Percentiles rank a stretch among this genome's conserved stretches.
Evolutionary conservation across 2,329 filamentous ascomycete genomes (phyloP).

Genomic region (Pyrenophora graminea): DNA sequence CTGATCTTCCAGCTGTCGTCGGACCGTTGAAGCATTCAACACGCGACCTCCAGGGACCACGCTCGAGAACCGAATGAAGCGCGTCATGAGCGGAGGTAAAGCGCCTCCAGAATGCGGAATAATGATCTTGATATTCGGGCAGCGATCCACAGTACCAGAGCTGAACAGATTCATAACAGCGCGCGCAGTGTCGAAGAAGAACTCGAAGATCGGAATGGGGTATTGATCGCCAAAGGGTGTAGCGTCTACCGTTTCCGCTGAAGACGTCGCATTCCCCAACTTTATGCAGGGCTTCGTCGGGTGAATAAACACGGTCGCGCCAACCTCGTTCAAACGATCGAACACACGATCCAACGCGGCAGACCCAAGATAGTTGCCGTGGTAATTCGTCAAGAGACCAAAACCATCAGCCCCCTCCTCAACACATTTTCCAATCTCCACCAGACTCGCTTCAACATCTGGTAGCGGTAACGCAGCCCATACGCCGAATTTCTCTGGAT

Average conservation of each 20-base stretch:
- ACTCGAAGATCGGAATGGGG: conserved; percentile 55
- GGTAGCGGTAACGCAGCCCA: conserved; percentile 61
- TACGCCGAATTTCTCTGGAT: conserved; percentile 54
- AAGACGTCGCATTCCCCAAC: neutral
- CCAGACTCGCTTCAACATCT: conserved; percentile 52
- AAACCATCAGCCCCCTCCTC: conserved; percentile 57
- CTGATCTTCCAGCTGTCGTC: conserved; percentile 42
- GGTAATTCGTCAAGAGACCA: conserved; percentile 57
- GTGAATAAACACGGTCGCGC: conserved; percentile 59
- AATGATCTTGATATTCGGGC: conserved; percentile 54
- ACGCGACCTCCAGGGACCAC: conserved; percentile 44
- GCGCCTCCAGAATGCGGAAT: conserved; percentile 56
- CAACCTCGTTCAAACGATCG: conserved; percentile 52
- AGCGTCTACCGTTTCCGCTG: conserved; percentile 29
- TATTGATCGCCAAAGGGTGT: conserved; percentile 45
- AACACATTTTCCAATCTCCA: conserved; percentile 53
- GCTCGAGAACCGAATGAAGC: conserved; percentile 49
- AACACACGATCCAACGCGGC: conserved; percentile 53
- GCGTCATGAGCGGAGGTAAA: conserved; percentile 51
- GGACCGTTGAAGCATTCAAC: conserved; percentile 33
- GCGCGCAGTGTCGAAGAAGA: conserved; percentile 59
- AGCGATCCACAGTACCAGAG: conserved; percentile 52
- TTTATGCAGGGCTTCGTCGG: conserved; percentile 56
- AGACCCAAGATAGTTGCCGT: conserved; percentile 59
- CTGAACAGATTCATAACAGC: conserved; percentile 56